phyloP scores from a whole-genome alignment of 495 filamentous ascomycete genomes.

The Eremomyces bilateralis region DNA sequence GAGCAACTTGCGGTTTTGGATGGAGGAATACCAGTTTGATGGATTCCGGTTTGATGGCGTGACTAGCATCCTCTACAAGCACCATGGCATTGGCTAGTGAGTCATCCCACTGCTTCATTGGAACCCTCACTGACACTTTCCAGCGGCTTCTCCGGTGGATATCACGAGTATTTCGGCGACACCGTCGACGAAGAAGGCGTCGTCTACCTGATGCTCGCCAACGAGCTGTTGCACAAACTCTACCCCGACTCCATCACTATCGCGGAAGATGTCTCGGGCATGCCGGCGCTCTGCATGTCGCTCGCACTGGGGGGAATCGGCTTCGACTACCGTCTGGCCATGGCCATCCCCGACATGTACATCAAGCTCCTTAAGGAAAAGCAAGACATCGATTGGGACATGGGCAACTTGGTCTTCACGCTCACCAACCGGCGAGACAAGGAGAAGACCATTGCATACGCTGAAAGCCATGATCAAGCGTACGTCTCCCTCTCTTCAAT shows the following conservation, averaged over 20 bases:
- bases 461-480: constrained; percentile 96
- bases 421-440: constrained; percentile 84
- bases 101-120: constrained; percentile 18
- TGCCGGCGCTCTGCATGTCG: constrained; percentile 81
- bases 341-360: constrained; percentile 97
- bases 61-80: constrained; percentile 88
- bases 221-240: constrained; percentile 79
- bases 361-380: constrained; percentile 96
- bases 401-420: constrained; percentile 62
- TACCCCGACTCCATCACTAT: constrained; percentile 78
- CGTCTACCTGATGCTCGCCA: constrained; percentile 89
- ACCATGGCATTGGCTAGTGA: constrained; percentile 96
- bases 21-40: constrained; percentile 95
- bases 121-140: constrained; percentile 9
- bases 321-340: constrained; percentile 92
- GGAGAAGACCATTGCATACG: constrained; percentile 97
- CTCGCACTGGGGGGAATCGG: constrained; percentile 75
- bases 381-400: constrained; percentile 81
- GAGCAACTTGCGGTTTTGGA: constrained; percentile 94
- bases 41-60: constrained; percentile 97
- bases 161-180: constrained; percentile 92
- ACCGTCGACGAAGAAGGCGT: constrained; percentile 88
- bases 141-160: constrained; percentile 92
- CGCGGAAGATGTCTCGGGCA: constrained; percentile 93
- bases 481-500: constrained; percentile 26